phyloP scores from a whole-genome alignment of 1,139 yeast genomes.

The Geotrichum klebahnii region DNA sequence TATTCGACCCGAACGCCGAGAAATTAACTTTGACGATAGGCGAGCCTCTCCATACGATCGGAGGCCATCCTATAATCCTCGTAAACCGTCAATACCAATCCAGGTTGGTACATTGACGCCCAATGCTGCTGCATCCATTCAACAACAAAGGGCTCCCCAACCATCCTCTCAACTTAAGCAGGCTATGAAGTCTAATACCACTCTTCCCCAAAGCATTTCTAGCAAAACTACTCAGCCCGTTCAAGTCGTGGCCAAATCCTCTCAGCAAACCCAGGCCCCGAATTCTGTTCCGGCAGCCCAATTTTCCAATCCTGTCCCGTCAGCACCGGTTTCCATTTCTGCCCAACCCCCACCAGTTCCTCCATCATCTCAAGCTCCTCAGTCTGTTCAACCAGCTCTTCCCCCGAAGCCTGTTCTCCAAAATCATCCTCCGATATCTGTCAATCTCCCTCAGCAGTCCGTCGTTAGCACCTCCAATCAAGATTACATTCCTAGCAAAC shows the following conservation, averaged over 20 bases:
- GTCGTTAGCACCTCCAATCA: too few species aligned
- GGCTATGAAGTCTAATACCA: not conserved
- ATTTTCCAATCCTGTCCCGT: not conserved
- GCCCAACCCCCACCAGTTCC: not conserved
- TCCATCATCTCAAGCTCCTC: not conserved
- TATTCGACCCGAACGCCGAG: slow-evolving; percentile 59
- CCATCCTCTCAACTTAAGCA: not conserved
- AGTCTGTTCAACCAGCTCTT: not conserved
- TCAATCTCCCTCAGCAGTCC: not conserved
- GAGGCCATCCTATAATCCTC: slow-evolving; percentile 20
- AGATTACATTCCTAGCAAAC: too few species aligned
- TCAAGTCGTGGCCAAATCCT: not conserved
- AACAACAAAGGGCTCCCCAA: slow-evolving; percentile 3
- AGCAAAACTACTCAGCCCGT: not conserved
- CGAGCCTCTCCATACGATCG: slow-evolving; percentile 67
- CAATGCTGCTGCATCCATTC: slow-evolving; percentile 13
- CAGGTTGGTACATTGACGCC: slow-evolving; percentile 15
- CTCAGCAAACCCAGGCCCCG: not conserved
- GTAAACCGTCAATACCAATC: slow-evolving; percentile 12
- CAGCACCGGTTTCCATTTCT: not conserved
- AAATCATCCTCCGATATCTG: not conserved
- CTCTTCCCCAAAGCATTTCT: not conserved
- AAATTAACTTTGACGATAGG: slow-evolving; percentile 77
- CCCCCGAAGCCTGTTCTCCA: not conserved
- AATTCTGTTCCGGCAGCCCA: not conserved